Evolutionary conservation across 202 grass and related monocot species (phyloP).

Genomic region (Schoenoplectus tabernaemontani): DNA sequence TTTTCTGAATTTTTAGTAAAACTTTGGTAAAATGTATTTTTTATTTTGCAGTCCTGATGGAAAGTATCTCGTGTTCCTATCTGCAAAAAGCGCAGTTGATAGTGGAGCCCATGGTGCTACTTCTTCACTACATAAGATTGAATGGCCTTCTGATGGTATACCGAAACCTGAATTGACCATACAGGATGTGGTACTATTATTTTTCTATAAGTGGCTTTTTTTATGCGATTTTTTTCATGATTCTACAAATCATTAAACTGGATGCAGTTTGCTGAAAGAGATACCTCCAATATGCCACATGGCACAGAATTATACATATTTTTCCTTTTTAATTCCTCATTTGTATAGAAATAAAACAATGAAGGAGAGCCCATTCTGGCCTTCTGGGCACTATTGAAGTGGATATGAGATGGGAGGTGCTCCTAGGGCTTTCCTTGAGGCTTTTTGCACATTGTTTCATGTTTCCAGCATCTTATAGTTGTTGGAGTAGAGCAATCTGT

Average conservation of each 20-base stretch:
- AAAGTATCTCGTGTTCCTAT: slow-evolving; percentile 72
- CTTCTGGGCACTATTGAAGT: background rate
- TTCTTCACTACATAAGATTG: slow-evolving; percentile 63
- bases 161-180: slow-evolving; percentile 35
- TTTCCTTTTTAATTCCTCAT: background rate
- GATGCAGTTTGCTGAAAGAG: background rate
- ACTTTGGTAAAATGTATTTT: slow-evolving; percentile 6
- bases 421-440: background rate
- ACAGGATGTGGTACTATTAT: slow-evolving; percentile 48
- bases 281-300: background rate
- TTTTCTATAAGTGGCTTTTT: background rate
- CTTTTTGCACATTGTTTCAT: background rate
- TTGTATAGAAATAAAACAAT: background rate
- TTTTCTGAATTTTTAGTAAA: background rate
- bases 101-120: slow-evolving; percentile 80
- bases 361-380: background rate
- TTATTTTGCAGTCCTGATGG: slow-evolving; percentile 56
- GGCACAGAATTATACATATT: background rate
- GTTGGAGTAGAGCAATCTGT: background rate
- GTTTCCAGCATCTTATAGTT: background rate
- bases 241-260: background rate
- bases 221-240: background rate
- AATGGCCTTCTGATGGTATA: slow-evolving; percentile 44
- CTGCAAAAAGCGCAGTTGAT: slow-evolving; percentile 79
- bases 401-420: background rate